phyloP scores from a whole-genome alignment of 2,329 filamentous ascomycete genomes.

The Rhynchosporium secalis region DNA sequence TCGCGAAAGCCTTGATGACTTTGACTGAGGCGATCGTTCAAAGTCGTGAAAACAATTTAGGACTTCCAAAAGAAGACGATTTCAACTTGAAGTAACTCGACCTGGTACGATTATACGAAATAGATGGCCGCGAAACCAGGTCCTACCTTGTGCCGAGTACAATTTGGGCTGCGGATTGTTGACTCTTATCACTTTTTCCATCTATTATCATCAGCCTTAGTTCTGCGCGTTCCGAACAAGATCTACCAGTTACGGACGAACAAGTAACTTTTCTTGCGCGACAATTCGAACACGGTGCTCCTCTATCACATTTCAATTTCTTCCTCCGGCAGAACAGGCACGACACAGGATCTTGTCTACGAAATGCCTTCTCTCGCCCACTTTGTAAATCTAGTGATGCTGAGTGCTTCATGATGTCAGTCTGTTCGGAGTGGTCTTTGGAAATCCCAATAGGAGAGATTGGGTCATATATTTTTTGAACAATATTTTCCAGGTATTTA shows the following conservation, averaged over 20 bases:
- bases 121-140: not conserved
- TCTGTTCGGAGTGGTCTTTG: not conserved
- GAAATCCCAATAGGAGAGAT: not conserved
- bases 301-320: slow-evolving; percentile 34
- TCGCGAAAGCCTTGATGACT: no score
- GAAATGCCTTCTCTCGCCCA: slow-evolving; percentile 21
- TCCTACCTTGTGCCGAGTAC: not conserved
- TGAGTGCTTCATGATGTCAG: not conserved
- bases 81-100: no score
- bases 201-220: not conserved
- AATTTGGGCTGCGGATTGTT: not conserved
- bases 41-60: no score
- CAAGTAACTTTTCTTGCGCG: slow-evolving; percentile 23
- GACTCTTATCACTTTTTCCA: not conserved
- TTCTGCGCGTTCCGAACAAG: no score
- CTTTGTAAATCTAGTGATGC: not conserved
- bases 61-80: no score
- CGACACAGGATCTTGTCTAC: slow-evolving; percentile 34
- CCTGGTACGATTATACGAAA: no score
- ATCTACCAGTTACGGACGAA: slow-evolving; percentile 9
- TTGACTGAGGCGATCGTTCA: no score
- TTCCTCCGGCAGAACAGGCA: slow-evolving; percentile 33
- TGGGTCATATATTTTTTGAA: not conserved
- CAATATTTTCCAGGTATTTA: not conserved
- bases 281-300: slow-evolving; percentile 34